phyloP scores from a whole-genome alignment of 257 asterid genomes.

The Lycium ferocissimum region DNA sequence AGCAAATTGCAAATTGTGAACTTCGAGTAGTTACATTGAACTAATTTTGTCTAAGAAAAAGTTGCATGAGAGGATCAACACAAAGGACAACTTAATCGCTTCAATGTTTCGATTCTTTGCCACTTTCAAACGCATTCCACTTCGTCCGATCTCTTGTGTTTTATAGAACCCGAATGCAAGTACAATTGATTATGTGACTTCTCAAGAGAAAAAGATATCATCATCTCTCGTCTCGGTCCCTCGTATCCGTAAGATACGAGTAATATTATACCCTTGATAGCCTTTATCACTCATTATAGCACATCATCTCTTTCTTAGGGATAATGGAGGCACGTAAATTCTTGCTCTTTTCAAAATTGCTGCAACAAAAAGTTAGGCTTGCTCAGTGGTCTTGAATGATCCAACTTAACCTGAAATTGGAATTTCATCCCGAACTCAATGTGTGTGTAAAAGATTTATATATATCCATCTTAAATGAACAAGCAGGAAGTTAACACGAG shows the following conservation, averaged over 20 bases:
- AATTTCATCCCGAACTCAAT: no score
- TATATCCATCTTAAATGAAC: no score
- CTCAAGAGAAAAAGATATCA: conserved; percentile 12
- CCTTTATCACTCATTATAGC: no score
- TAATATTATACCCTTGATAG: no score
- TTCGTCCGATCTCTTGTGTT: conserved; percentile 88
- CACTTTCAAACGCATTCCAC: conserved; percentile 68
- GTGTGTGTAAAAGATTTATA: no score
- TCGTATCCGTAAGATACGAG: neutral
- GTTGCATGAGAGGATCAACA: conserved; percentile 22
- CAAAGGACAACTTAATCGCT: conserved; percentile 66
- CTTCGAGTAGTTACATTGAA: neutral
- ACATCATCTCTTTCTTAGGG: no score
- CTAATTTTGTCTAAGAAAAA: neutral
- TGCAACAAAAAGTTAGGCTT: no score
- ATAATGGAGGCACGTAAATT: no score
- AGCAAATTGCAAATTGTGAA: neutral
- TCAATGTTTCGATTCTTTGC: conserved; percentile 72
- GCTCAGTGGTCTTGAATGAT: no score
- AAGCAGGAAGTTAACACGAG: no score
- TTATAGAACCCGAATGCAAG: conserved; percentile 70
- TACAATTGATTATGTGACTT: conserved; percentile 33
- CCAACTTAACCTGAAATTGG: no score
- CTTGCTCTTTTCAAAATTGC: no score
- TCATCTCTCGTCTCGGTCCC: neutral